Conservation (phyloP, 1,284 basidiomycete species). For the Tilletia walkeri region DNA sequence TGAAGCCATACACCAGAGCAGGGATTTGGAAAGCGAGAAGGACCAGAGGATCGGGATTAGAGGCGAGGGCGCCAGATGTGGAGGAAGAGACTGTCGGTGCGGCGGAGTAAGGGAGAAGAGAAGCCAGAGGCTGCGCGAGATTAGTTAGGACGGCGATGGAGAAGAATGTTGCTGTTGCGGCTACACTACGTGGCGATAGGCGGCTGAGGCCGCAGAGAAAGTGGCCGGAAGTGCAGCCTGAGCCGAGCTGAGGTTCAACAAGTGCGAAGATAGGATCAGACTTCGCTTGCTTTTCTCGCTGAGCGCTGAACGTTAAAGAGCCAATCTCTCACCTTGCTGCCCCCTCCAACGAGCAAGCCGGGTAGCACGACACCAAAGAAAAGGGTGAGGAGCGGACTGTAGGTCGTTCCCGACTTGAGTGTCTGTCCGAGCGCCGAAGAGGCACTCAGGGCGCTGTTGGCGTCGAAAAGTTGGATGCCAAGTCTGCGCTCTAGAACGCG, state of each 20-base stretch:
- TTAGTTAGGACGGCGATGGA: slow-evolving; percentile 46
- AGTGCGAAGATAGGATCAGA: not conserved
- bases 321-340: slow-evolving; percentile 44
- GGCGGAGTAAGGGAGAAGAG: not conserved
- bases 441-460: not conserved
- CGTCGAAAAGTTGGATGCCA: slow-evolving; percentile 42
- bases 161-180: slow-evolving; percentile 49
- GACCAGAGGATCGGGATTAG: slow-evolving; percentile 24
- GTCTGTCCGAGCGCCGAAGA: not conserved
- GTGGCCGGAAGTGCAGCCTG: slow-evolving; percentile 52
- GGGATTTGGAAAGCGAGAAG: slow-evolving; percentile 41
- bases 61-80: slow-evolving; percentile 3
- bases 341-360: slow-evolving; percentile 43
- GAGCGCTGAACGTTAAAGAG: not conserved
- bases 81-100: not conserved
- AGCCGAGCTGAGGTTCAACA: slow-evolving; percentile 35
- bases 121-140: slow-evolving; percentile 23
- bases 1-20: slow-evolving; percentile 30
- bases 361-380: slow-evolving; percentile 17
- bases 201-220: slow-evolving; percentile 53
- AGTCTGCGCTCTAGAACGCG: slow-evolving; percentile 31
- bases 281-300: too few species aligned
- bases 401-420: not conserved
- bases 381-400: slow-evolving; percentile 13
- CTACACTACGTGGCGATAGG: slow-evolving; percentile 43